These are phyloP conservation scores for Nepenthes alata DNA, from an alignment of 179 eudicot genomes.

Conservation along the genomic window DNA sequence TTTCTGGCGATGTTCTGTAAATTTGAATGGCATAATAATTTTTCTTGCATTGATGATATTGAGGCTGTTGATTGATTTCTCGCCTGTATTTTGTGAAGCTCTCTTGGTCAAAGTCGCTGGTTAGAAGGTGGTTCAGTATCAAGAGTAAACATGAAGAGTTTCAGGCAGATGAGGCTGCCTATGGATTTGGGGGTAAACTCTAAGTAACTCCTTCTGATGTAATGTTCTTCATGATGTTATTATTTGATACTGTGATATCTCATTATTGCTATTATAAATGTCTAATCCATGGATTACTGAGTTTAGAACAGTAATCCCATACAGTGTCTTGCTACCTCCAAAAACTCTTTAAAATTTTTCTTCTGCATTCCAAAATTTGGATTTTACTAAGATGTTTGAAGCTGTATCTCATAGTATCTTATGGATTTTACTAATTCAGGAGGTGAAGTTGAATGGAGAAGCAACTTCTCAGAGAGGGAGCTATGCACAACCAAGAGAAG, in stretches of 20 bases:
- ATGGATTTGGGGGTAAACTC: slow-evolving; percentile 28
- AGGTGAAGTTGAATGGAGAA: slow-evolving; percentile 66
- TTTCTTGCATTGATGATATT: neutral
- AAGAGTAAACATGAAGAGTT: slow-evolving; percentile 51
- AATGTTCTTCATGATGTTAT: no score
- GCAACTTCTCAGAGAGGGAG: slow-evolving; percentile 55
- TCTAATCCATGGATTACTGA: no score
- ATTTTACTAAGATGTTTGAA: neutral
- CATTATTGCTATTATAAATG: no score
- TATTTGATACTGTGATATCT: no score
- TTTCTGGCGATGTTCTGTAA: no score
- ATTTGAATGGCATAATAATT: neutral
- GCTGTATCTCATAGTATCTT: no score
- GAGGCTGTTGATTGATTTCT: neutral
- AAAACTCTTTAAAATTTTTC: no score
- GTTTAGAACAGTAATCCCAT: neutral
- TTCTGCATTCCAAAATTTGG: neutral
- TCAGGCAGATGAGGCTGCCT: slow-evolving; percentile 45
- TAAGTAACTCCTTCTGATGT: neutral
- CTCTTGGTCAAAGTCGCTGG: slow-evolving; percentile 73
- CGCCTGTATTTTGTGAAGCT: slow-evolving; percentile 36
- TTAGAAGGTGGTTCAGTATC: slow-evolving; percentile 78
- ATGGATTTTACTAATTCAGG: slow-evolving; percentile 27
- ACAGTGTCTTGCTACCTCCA: neutral
- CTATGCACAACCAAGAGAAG: slow-evolving; percentile 62